Conservation (phyloP, 805 yeast species). For the Yarrowia sp. region DNA sequence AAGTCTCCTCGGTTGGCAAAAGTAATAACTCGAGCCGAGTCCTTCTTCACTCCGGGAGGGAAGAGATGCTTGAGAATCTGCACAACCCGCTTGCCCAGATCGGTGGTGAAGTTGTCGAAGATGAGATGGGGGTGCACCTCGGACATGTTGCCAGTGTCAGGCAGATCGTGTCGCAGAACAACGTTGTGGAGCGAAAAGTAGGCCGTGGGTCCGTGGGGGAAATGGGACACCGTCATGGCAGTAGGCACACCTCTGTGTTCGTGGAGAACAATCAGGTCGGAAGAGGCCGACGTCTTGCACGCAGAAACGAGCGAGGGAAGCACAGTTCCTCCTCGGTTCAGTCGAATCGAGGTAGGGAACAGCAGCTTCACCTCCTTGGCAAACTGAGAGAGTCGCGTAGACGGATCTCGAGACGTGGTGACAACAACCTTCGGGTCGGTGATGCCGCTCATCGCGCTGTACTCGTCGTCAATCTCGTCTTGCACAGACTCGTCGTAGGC, state of each 20-base stretch:
- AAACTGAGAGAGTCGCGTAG: slow-evolving; percentile 80
- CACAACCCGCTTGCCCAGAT: slow-evolving; percentile 77
- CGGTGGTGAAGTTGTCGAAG: slow-evolving; percentile 82
- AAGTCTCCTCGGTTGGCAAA: slow-evolving; percentile 89
- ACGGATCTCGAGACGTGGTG: slow-evolving; percentile 91
- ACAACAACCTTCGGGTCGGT: slow-evolving; percentile 87
- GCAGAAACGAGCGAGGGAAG: slow-evolving; percentile 81
- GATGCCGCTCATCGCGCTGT: slow-evolving; percentile 80
- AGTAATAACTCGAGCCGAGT: slow-evolving; percentile 86
- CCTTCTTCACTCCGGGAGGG: slow-evolving; percentile 95
- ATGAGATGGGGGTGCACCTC: slow-evolving; percentile 93
- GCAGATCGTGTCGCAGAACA: slow-evolving; percentile 86
- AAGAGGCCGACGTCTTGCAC: slow-evolving; percentile 74
- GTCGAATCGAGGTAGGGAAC: slow-evolving; percentile 84
- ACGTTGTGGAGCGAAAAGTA: slow-evolving; percentile 93
- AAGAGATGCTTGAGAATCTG: slow-evolving; percentile 81
- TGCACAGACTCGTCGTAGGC: slow-evolving; percentile 80
- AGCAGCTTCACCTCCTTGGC: slow-evolving; percentile 86
- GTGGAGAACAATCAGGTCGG: slow-evolving; percentile 82
- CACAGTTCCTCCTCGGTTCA: slow-evolving; percentile 90
- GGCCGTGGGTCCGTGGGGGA: slow-evolving; percentile 98
- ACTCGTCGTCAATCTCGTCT: slow-evolving; percentile 81
- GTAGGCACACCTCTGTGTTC: slow-evolving; percentile 99
- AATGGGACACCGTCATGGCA: slow-evolving; percentile 84
- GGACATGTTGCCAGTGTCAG: slow-evolving; percentile 79